phyloP scores from a whole-genome alignment of 305 asterid genomes.

The Solanum chacoense region DNA sequence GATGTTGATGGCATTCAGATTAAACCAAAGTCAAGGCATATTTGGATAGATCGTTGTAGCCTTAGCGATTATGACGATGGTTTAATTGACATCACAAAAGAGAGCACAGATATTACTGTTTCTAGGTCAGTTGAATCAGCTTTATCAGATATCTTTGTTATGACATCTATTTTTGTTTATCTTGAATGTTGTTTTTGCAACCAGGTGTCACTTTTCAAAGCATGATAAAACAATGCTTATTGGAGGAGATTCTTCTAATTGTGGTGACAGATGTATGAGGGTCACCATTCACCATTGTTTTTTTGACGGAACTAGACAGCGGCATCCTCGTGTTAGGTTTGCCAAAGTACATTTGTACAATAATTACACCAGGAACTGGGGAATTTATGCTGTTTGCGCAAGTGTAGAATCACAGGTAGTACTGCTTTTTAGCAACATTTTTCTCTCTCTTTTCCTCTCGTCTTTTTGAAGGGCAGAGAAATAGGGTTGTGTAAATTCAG shows the following conservation, averaged over 20 bases:
- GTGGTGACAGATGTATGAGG: constrained; percentile 52
- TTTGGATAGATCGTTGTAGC: constrained; percentile 92
- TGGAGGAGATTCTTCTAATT: constrained; percentile 60
- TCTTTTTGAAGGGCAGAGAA: background rate
- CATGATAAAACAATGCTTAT: constrained; percentile 75
- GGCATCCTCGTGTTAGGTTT: constrained; percentile 92
- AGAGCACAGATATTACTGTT: constrained; percentile 74
- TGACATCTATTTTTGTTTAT: background rate
- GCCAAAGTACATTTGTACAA: constrained; percentile 83
- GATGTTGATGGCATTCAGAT: constrained; percentile 82
- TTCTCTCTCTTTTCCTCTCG: background rate
- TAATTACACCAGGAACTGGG: constrained; percentile 71
- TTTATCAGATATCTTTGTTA: background rate
- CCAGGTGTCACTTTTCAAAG: constrained; percentile 65
- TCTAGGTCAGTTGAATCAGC: constrained; percentile 43
- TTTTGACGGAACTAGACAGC: constrained; percentile 78
- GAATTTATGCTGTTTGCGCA: constrained; percentile 79
- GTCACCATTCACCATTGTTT: constrained; percentile 90
- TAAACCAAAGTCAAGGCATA: constrained; percentile 69
- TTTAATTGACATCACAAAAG: constrained; percentile 56
- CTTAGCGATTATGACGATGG: constrained; percentile 68
- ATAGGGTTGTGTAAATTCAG: background rate
- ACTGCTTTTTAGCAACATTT: background rate
- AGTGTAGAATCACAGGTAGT: constrained; percentile 88
- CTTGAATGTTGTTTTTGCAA: constrained; percentile 1